phyloP scores from a whole-genome alignment of 1,284 basidiomycete species.

The Agaricales sp. region DNA sequence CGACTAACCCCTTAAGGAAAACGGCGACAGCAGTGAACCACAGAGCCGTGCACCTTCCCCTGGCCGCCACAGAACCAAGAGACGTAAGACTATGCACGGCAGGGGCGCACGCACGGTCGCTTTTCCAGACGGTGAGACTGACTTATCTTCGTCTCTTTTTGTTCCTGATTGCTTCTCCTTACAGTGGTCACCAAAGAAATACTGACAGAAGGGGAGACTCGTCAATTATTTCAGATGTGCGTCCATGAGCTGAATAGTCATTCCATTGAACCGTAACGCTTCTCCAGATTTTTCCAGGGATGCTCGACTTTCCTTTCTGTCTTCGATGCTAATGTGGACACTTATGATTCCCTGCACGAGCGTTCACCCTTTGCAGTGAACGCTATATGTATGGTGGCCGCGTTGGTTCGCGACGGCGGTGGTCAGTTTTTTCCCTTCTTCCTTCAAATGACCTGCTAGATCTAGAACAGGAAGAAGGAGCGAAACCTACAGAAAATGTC shows the following conservation, averaged over 20 bases:
- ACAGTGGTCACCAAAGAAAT: conserved; percentile 72
- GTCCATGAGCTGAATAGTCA: conserved; percentile 16
- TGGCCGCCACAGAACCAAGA: conserved; percentile 60
- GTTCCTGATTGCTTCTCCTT: conserved; percentile 8
- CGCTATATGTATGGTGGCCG: conserved; percentile 84
- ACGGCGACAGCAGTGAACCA: conserved; percentile 62
- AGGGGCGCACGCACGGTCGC: conserved; percentile 36
- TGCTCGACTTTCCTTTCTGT: conserved; percentile 85
- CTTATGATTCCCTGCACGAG: conserved; percentile 69
- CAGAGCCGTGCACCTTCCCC: conserved; percentile 64
- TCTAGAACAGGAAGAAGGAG: conserved; percentile 42
- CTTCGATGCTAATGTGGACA: conserved; percentile 71
- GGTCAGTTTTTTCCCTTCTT: conserved; percentile 26
- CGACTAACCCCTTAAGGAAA: conserved; percentile 42
- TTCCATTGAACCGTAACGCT: conserved; percentile 12
- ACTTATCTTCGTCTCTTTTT: conserved; percentile 11
- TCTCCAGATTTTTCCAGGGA: conserved; percentile 67
- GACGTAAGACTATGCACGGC: conserved; percentile 53
- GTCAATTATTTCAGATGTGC: conserved; percentile 76
- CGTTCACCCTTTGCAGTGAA: conserved; percentile 81
- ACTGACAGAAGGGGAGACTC: conserved; percentile 71
- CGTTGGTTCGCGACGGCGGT: conserved; percentile 80
- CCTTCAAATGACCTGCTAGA: neutral
- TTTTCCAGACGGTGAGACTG: conserved; percentile 55
- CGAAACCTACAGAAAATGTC: conserved; percentile 52